Evolutionary conservation across 2,329 filamentous ascomycete species (phyloP), one percentile per base, ranked within the genome.

Genomic region (Cladosporium sp.): DNA sequence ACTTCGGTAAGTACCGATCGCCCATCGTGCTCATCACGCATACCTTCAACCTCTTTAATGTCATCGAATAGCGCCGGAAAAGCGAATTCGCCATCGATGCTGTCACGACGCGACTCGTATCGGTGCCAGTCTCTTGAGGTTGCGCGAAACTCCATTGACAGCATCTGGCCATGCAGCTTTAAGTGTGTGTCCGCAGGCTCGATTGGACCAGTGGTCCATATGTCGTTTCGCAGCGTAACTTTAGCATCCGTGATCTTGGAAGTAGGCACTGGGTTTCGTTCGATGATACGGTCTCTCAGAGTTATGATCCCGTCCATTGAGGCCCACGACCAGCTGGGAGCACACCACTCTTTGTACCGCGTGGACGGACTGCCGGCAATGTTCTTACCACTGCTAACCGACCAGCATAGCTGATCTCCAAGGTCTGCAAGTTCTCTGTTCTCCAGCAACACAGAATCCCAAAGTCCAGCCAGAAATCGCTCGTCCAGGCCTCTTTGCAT

Each of bases 311-410:
- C 39, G 25, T 54, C 51, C 1, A 54, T 9, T 14, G 51, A 54
- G n/a, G 39, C 36, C 51, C 51, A 54, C 5, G 51, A 54, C 51
- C 51, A 54, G 15, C 37, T 40, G 3, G 51, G 51, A 14, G 37
- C 51, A 5, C 36, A 19, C 19, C 37, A 54, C 9, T 54, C 19
- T 30, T 28, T 11, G 12, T 30, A 40, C 15, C 37, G 25, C 14
- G 37, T 22, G 4, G 17, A 39, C 25, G 47, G 47, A n/a, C 22
- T 47, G 17, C 30, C 47, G 9, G 14, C n/a, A 7, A 50, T 47
- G 1, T 47, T 47, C 43, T 30, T 47, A 9, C 43, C 43, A 2
- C 4, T 47, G n/a, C n/a, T 28, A 1, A 20, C 30, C 19, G n/a
- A 20, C 51, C 51, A 54, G 51, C 51, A 54, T 5, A 54, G 36